Percentiles rank a stretch among this genome's conserved stretches.
phyloP scores from a whole-genome alignment of 2,329 filamentous ascomycete species.

The Neofusicoccum cordaticola region DNA sequence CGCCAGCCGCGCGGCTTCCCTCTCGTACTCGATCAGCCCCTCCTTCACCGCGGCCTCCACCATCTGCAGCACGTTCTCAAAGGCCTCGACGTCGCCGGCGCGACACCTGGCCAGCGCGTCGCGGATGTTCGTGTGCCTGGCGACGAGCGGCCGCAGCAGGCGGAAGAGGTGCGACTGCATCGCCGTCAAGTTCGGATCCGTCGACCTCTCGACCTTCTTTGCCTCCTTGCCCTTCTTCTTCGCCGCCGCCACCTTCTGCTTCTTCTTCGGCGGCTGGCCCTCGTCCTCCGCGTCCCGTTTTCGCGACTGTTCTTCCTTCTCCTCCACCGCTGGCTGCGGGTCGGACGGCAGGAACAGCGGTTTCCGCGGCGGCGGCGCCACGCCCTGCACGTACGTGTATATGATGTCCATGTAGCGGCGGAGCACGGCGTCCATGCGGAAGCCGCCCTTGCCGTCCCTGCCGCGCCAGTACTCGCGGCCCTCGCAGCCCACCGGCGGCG shows the following conservation, averaged over 20 bases:
- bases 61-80: conserved; percentile 71
- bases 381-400: conserved; percentile 69
- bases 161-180: conserved; percentile 95
- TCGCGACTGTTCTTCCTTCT: background rate
- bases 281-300: conserved; percentile 15
- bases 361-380: conserved; percentile 62
- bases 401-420: conserved; percentile 89
- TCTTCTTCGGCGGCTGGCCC: conserved; percentile 36
- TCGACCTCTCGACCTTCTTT: conserved; percentile 47
- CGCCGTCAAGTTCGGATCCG: conserved; percentile 66
- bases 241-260: conserved; percentile 23
- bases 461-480: conserved; percentile 82
- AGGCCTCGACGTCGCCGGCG: conserved; percentile 69
- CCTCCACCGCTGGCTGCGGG: conserved; percentile 25
- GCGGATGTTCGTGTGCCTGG: conserved; percentile 76
- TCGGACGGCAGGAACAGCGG: conserved; percentile 70
- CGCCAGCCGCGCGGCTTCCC: conserved; percentile 24
- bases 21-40: conserved; percentile 66
- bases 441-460: conserved; percentile 75
- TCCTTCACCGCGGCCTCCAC: conserved; percentile 73
- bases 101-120: conserved; percentile 73
- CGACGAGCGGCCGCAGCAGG: conserved; percentile 77
- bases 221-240: conserved; percentile 20
- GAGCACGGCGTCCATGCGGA: conserved; percentile 82
- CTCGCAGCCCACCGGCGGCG: conserved; percentile 63